phyloP scores from a whole-genome alignment of 192 early-diverging fungal genomes.

The Pilaira anomala region DNA sequence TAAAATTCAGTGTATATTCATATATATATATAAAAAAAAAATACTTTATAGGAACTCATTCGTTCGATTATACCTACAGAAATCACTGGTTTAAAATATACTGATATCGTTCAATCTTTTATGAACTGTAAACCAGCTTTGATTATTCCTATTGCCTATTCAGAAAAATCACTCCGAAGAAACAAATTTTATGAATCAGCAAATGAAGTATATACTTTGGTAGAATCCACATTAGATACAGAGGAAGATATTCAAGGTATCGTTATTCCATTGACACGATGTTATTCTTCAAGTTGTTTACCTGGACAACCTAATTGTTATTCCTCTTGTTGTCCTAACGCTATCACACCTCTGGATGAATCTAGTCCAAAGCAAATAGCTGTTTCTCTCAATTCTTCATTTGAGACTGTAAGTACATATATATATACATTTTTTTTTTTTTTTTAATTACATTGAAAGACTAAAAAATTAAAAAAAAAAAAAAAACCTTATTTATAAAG shows the following conservation, averaged over 20 bases:
- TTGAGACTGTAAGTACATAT: conserved; percentile 14
- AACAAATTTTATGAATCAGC: conserved; percentile 36
- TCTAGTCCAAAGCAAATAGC: not conserved
- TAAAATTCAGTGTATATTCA: too few species aligned
- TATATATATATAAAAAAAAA: not conserved
- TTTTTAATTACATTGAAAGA: too few species aligned
- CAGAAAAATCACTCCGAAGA: conserved; percentile 29
- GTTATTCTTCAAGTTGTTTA: conserved; percentile 56
- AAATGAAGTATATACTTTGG: conserved; percentile 30
- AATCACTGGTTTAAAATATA: conserved; percentile 9
- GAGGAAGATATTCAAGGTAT: conserved; percentile 65
- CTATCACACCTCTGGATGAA: not conserved
- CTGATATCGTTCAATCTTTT: conserved; percentile 22
- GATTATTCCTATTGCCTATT: conserved; percentile 31
- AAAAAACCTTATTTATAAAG: conserved; percentile 15
- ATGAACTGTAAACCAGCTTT: conserved; percentile 23
- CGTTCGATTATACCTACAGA: conserved; percentile 22
- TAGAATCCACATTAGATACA: conserved; percentile 1
- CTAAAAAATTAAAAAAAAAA: conserved; percentile 1
- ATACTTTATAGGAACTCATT: conserved; percentile 13
- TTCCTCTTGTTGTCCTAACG: conserved; percentile 34
- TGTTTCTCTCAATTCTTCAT: conserved; percentile 9
- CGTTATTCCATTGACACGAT: conserved; percentile 83
- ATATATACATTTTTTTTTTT: too few species aligned
- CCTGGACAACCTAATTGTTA: conserved; percentile 32